phyloP scores from a whole-genome alignment of 2,329 filamentous ascomycete species.

The Aspergillus brasiliensis region DNA sequence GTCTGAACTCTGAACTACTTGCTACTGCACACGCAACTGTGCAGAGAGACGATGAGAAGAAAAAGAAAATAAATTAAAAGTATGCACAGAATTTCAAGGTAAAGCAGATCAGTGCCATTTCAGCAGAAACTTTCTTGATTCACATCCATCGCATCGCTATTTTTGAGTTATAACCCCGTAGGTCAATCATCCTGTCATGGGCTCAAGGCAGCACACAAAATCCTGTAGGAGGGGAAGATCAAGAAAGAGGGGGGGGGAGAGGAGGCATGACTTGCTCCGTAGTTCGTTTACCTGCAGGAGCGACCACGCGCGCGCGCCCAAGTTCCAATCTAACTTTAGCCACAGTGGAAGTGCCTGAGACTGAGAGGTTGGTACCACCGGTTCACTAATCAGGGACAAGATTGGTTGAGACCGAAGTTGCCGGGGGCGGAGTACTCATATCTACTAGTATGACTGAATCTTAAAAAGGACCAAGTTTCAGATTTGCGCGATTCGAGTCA shows the following conservation, averaged over 20 bases:
- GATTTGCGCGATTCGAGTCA: not conserved
- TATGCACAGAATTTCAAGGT: not conserved
- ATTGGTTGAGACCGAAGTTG: not conserved
- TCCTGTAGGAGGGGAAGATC: too few species aligned
- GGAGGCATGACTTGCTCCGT: not conserved
- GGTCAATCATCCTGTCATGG: too few species aligned
- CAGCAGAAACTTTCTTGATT: not conserved
- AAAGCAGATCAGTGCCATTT: not conserved
- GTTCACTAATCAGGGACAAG: not conserved
- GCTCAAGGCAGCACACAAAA: too few species aligned
- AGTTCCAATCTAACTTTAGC: not conserved
- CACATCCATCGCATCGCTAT: not conserved
- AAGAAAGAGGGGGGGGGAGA: not conserved
- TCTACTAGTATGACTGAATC: not conserved
- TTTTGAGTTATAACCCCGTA: too few species aligned
- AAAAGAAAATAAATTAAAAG: not conserved
- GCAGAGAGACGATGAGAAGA: not conserved
- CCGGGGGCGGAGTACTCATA: not conserved
- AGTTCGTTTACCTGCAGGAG: not conserved
- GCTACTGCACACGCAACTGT: conserved; percentile 8
- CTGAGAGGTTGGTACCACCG: not conserved
- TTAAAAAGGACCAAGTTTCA: not conserved
- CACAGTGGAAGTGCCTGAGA: not conserved
- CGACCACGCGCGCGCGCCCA: too few species aligned
- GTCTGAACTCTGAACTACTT: not conserved